phyloP scores from a whole-genome alignment of 2,329 filamentous ascomycete species.

The Teratosphaeria viscida region DNA sequence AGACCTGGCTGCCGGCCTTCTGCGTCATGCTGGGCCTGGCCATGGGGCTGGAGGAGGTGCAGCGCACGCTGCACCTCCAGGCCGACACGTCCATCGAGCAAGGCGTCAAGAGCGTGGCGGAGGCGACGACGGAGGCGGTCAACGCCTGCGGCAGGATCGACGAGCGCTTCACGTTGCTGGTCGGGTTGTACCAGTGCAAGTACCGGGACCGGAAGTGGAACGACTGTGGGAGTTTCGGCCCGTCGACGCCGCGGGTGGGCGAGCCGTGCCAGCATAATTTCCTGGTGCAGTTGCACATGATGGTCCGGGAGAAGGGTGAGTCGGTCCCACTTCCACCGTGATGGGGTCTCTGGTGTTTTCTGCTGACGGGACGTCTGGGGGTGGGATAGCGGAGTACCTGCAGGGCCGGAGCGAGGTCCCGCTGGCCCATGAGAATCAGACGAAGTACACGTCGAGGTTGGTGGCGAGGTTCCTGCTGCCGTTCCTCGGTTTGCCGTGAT shows the following conservation, averaged over 20 bases:
- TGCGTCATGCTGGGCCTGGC: slow-evolving; percentile 37
- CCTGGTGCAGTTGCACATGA: slow-evolving; percentile 25
- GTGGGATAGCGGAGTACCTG: slow-evolving; percentile 28
- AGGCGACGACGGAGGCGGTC: slow-evolving; percentile 24
- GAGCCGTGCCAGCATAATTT: slow-evolving; percentile 24
- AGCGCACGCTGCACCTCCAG: slow-evolving; percentile 36
- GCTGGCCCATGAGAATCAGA: slow-evolving; percentile 29
- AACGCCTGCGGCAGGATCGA: slow-evolving; percentile 36
- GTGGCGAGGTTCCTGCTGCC: slow-evolving; percentile 34
- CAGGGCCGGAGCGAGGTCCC: slow-evolving; percentile 26
- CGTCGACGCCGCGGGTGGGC: slow-evolving; percentile 29
- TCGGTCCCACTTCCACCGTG: background rate
- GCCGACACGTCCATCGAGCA: slow-evolving; percentile 28
- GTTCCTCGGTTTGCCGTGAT: slow-evolving; percentile 15
- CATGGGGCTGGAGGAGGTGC: slow-evolving; percentile 39
- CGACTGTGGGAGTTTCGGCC: slow-evolving; percentile 26
- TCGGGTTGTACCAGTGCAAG: slow-evolving; percentile 38
- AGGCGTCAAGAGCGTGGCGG: slow-evolving; percentile 12
- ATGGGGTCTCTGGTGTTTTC: no score
- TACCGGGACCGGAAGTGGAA: slow-evolving; percentile 33
- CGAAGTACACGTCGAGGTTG: slow-evolving; percentile 32
- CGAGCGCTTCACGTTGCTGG: slow-evolving; percentile 33
- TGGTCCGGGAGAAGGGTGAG: slow-evolving; percentile 35
- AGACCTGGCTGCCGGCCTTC: slow-evolving; percentile 38
- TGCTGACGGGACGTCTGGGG: background rate